Conservation (phyloP, 2,329 filamentous ascomycete species). For the Acephala macrosclerotiorum region DNA sequence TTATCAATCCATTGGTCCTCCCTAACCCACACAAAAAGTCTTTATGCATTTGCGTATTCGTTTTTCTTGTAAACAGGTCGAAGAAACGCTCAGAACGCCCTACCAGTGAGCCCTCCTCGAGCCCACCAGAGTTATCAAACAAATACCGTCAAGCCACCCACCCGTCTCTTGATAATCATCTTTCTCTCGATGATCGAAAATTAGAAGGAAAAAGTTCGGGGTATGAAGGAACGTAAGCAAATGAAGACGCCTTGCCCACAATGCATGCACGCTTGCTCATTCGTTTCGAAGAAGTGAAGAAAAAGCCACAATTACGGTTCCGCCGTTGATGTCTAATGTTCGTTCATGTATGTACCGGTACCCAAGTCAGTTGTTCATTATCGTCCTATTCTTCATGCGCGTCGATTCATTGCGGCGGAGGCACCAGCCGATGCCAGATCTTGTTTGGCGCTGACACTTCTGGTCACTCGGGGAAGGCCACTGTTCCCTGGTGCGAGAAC, state of each 20-base stretch:
- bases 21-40: constrained; percentile 2
- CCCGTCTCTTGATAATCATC: neutral
- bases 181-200: constrained; percentile 6
- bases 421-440: constrained; percentile 67
- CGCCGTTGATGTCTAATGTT: constrained; percentile 10
- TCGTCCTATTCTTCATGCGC: constrained; percentile 29
- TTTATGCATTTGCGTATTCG: constrained; percentile 2
- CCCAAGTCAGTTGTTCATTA: constrained; percentile 18
- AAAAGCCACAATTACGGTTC: neutral
- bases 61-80: constrained; percentile 1
- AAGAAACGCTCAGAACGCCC: constrained; percentile 8
- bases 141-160: constrained; percentile 5
- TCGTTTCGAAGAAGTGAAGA: constrained; percentile 6
- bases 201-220: constrained; percentile 9
- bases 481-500: constrained; percentile 50
- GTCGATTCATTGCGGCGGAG: constrained; percentile 63
- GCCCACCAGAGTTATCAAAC: neutral
- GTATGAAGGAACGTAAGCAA: constrained; percentile 9
- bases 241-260: constrained; percentile 16
- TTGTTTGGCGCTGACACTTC: constrained; percentile 61
- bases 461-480: constrained; percentile 63
- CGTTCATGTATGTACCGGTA: constrained; percentile 29
- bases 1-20: neutral
- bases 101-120: constrained; percentile 1
- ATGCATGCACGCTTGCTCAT: constrained; percentile 24